These are phyloP conservation scores for Colletotrichum eleusines DNA, from an alignment of 2,329 filamentous ascomycete species.

Conservation along the genomic window DNA sequence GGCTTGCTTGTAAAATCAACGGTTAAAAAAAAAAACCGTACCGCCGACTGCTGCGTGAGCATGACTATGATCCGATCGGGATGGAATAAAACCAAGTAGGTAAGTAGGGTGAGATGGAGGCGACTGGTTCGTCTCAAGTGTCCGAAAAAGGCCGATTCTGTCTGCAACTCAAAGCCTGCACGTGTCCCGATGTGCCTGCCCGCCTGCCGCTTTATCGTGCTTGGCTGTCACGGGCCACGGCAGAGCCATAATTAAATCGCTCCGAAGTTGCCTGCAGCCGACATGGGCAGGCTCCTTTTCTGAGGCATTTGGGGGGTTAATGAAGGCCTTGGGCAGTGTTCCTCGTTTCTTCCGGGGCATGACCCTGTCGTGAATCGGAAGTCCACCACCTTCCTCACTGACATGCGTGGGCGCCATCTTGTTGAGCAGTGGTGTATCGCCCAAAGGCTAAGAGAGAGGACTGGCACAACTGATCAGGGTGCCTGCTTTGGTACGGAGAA, in stretches of 20 bases:
- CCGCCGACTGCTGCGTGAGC: background rate
- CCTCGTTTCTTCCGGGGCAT: background rate
- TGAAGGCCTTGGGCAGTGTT: background rate
- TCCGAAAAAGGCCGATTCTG: conserved; percentile 14
- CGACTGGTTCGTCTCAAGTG: conserved; percentile 36
- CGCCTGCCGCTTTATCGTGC: background rate
- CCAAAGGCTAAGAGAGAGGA: background rate
- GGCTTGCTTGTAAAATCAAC: conserved; percentile 9
- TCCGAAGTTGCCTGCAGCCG: conserved; percentile 21
- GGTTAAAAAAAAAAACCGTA: background rate
- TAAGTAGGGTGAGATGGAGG: no score
- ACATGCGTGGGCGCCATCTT: background rate
- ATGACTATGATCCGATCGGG: no score
- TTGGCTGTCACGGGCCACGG: conserved; percentile 19
- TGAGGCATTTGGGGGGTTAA: background rate
- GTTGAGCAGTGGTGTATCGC: background rate
- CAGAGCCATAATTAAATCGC: conserved; percentile 14
- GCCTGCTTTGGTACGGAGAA: background rate
- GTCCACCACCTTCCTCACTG: background rate
- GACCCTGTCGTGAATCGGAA: background rate
- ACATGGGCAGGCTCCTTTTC: conserved; percentile 3
- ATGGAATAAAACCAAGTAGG: no score
- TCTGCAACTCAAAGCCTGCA: conserved; percentile 7
- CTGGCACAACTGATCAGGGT: background rate
- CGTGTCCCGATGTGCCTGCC: conserved; percentile 4